Evolutionary conservation across 129 eudicot genomes (phyloP), one percentile per base, ranked within the genome.

Genomic region (Saussurea involucrata): DNA sequence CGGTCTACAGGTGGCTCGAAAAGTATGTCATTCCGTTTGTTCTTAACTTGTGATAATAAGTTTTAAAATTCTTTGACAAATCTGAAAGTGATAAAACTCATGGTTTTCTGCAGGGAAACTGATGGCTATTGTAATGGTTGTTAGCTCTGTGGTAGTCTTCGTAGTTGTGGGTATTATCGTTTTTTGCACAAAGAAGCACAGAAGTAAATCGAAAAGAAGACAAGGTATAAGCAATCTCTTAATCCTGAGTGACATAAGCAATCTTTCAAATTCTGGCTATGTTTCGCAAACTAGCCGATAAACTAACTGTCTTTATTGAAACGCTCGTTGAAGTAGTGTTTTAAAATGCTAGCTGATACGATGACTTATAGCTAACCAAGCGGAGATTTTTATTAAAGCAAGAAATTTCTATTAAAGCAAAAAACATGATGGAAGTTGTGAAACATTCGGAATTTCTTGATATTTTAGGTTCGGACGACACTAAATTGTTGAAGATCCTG

Each of bases 101-200:
- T 18, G 65, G 27, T 60, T 6, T 58, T 71, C 65, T 84, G 81
- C 87, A 92, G 96, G 83, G 69, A 85, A 68, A 40, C 64, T 60
- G 29, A 36, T 83, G 12, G 85, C 77, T 10, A 74, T 92, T 58
- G 83, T 69, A 71, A 79, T 87, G 33, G 87, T 84, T 28, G 72
- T 82, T 31, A 84, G 94, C 81, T 87, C 92, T 8, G 78, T 72
- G 17, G 78, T 86, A 8, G 85, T 79, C 73, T 71, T 88, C 34
- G 60, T 82, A 28, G 80, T 83, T 15, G 92, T 85, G 11, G 72
- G 76, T 29, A 74, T 79, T 36, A 79, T 88, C 49, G 95, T 83
- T 64, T 64, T 65, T 40, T 87, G 77, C 67, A 60, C 86, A 31
- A 82, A 92, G 90, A 90, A 78, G 73, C 82, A 31, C 27, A 86